Percentiles rank a stretch among this genome's conserved stretches.
These are phyloP conservation scores for Tuber calosporum DNA, from an alignment of 495 filamentous ascomycete species.

Conservation along the genomic window DNA sequence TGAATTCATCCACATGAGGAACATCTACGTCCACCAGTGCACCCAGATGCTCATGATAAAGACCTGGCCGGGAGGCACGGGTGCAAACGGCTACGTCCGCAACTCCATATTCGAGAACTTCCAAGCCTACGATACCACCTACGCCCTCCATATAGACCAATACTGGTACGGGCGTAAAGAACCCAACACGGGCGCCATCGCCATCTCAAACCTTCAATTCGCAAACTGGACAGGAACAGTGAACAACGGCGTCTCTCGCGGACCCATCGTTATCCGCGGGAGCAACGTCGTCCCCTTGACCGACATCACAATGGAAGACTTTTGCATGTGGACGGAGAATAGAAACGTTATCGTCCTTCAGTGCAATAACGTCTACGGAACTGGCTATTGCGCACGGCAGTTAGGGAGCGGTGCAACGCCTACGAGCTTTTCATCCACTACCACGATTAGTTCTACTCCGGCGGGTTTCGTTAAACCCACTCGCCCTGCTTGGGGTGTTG, in stretches of 20 bases:
- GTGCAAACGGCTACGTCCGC: slow-evolving; percentile 45
- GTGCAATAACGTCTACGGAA: slow-evolving; percentile 50
- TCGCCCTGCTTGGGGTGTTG: slow-evolving; percentile 28
- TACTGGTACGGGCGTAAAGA: slow-evolving; percentile 48
- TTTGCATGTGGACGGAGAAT: slow-evolving; percentile 56
- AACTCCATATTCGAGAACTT: slow-evolving; percentile 54
- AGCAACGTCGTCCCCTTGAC: slow-evolving; percentile 49
- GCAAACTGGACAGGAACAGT: slow-evolving; percentile 54
- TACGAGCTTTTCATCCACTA: slow-evolving; percentile 21
- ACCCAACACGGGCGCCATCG: slow-evolving; percentile 47
- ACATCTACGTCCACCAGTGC: slow-evolving; percentile 50
- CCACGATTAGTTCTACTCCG: slow-evolving; percentile 20
- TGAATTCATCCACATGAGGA: slow-evolving; percentile 48
- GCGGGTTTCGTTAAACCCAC: slow-evolving; percentile 17
- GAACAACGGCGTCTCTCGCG: slow-evolving; percentile 47
- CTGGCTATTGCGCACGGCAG: slow-evolving; percentile 44
- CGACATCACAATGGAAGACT: slow-evolving; percentile 50
- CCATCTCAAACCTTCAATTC: slow-evolving; percentile 50
- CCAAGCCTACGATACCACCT: slow-evolving; percentile 48
- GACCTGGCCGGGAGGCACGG: slow-evolving; percentile 52
- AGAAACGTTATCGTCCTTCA: slow-evolving; percentile 46
- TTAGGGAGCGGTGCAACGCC: slow-evolving; percentile 11
- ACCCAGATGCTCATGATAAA: slow-evolving; percentile 63
- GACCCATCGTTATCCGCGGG: slow-evolving; percentile 50
- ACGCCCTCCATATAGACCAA: slow-evolving; percentile 51